Evolutionary conservation across 2,329 filamentous ascomycete species (phyloP).

Genomic region (Dactylellina parvicollis): DNA sequence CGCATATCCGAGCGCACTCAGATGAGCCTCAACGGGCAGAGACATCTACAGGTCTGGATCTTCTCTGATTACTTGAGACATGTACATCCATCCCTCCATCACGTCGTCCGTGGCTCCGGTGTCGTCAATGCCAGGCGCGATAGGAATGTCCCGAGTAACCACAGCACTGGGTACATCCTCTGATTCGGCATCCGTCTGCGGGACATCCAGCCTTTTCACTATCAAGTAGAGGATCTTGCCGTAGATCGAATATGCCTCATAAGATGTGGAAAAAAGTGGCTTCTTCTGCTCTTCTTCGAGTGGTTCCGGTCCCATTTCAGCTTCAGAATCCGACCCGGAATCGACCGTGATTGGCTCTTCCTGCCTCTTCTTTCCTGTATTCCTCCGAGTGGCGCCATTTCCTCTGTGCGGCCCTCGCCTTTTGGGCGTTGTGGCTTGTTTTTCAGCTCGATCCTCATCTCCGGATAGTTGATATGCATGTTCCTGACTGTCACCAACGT

Average conservation of each 20-base stretch:
- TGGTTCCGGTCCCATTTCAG: constrained; percentile 51
- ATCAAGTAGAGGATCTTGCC: constrained; percentile 91
- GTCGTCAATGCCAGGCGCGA: constrained; percentile 34
- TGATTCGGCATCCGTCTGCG: constrained; percentile 6
- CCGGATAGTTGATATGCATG: constrained; percentile 17
- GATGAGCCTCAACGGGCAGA: background rate
- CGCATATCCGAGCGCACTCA: background rate
- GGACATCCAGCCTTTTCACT: constrained; percentile 67
- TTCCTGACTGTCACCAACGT: constrained; percentile 16
- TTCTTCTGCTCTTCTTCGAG: constrained; percentile 84
- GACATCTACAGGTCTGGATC: constrained; percentile 34
- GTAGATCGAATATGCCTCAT: constrained; percentile 96
- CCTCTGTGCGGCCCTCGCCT: constrained; percentile 28
- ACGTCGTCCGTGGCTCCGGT: constrained; percentile 60
- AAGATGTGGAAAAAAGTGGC: constrained; percentile 81
- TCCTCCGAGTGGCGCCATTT: constrained; percentile 36
- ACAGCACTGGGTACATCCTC: constrained; percentile 56
- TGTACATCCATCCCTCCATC: constrained; percentile 86
- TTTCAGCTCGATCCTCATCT: constrained; percentile 48
- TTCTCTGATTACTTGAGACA: constrained; percentile 69
- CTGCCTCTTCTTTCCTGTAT: constrained; percentile 16
- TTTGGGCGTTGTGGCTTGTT: constrained; percentile 46
- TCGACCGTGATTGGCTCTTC: constrained; percentile 30
- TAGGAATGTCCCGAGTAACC: constrained; percentile 49
- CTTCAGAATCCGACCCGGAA: constrained; percentile 40